Conservation (phyloP, 2,329 filamentous ascomycete species). For the Fusarium sp. region DNA sequence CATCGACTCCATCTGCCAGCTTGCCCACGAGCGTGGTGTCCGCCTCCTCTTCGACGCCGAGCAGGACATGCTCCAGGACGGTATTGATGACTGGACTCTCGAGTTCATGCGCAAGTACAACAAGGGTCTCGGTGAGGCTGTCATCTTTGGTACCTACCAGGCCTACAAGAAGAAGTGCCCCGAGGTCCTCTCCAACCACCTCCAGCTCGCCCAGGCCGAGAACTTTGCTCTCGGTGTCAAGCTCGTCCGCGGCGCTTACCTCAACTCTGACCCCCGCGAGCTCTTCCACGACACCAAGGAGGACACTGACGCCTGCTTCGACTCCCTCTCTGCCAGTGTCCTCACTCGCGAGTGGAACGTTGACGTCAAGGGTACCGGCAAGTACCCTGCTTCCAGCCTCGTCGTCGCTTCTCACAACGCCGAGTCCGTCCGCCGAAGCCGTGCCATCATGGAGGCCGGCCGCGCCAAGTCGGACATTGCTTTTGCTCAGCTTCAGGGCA, state of each 20-base stretch:
- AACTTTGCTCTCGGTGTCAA: conserved; percentile 80
- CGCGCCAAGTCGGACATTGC: conserved; percentile 58
- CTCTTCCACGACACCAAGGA: conserved; percentile 81
- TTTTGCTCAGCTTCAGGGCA: conserved; percentile 85
- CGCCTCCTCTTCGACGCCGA: conserved; percentile 89
- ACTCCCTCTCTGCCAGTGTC: conserved; percentile 77
- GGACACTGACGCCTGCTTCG: conserved; percentile 80
- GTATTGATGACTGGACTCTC: conserved; percentile 86
- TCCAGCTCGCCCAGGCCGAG: conserved; percentile 70
- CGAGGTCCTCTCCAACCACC: conserved; percentile 69
- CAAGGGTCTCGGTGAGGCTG: conserved; percentile 71
- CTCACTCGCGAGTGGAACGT: conserved; percentile 67
- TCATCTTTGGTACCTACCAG: conserved; percentile 87
- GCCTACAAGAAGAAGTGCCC: conserved; percentile 79
- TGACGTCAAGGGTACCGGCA: conserved; percentile 54
- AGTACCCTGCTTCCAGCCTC: conserved; percentile 72
- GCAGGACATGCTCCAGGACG: conserved; percentile 82
- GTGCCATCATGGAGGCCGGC: conserved; percentile 64
- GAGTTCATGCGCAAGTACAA: conserved; percentile 85
- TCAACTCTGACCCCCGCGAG: conserved; percentile 77
- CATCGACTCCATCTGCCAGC: conserved; percentile 81
- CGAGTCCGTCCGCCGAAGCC: conserved; percentile 74
- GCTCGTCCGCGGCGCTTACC: conserved; percentile 81
- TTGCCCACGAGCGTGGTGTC: conserved; percentile 78
- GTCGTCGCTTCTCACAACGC: conserved; percentile 89